Percentiles rank a stretch among this genome's conserved stretches.
phyloP scores from a whole-genome alignment of 495 filamentous ascomycete species.

The Extremus antarcticus region DNA sequence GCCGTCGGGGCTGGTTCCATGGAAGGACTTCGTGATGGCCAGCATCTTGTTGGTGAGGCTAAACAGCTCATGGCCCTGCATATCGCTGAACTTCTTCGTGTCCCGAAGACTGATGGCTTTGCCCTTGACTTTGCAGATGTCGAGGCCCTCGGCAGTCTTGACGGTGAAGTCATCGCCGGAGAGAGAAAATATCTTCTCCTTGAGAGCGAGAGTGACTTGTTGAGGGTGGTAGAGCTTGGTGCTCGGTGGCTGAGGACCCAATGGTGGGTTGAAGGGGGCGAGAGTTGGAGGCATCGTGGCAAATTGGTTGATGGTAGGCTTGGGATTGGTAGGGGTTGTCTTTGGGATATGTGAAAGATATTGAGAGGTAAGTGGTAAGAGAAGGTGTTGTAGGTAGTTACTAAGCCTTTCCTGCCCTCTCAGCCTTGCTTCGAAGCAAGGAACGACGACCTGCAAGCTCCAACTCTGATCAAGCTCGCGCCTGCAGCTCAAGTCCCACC shows the following conservation, averaged over 20 bases:
- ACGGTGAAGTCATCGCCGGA: conserved; percentile 18
- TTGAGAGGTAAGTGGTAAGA: too few species aligned
- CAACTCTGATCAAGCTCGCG: background rate
- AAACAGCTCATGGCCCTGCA: conserved; percentile 13
- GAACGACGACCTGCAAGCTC: background rate
- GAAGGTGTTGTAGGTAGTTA: too few species aligned
- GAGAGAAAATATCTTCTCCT: conserved; percentile 15
- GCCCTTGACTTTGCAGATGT: conserved; percentile 13
- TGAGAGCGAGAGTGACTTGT: conserved; percentile 12
- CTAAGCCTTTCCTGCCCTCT: too few species aligned
- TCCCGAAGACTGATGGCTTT: conserved; percentile 7
- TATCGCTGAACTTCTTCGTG: conserved; percentile 13
- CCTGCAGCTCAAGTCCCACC: too few species aligned
- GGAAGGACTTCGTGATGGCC: conserved; percentile 11
- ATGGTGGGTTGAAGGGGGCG: conserved; percentile 7
- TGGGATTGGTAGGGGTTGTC: background rate
- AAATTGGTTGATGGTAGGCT: background rate
- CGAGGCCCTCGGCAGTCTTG: conserved; percentile 10
- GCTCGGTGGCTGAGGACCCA: conserved; percentile 13
- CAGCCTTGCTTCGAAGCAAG: background rate
- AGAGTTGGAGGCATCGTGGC: background rate
- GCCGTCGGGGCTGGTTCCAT: conserved; percentile 5
- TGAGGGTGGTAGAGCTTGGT: conserved; percentile 11
- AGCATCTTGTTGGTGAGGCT: conserved; percentile 19
- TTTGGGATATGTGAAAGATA: too few species aligned